Evolutionary conservation across 2,329 filamentous ascomycete species (phyloP), one percentile per base, ranked within the genome.

Genomic region (Pestalotiopsis sp.): DNA sequence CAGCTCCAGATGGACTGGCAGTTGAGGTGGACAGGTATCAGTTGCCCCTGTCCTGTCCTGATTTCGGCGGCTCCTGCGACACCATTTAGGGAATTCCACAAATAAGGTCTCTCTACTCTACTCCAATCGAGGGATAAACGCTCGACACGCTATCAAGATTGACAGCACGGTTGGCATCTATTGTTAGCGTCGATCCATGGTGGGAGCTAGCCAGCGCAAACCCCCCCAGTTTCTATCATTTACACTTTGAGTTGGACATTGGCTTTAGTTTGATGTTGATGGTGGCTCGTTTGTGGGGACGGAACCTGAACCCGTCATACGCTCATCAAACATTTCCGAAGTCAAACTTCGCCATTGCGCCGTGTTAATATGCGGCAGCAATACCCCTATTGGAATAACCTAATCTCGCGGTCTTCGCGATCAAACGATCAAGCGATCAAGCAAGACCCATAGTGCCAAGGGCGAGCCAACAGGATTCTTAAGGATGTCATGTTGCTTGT

Each of bases 161-260:
- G 67, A 68, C 63, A 62, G 67, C 67, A 68, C 64, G 59, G 56
- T 56, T 61, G 67, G 67, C 67, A 68, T 65, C 31, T 61, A 38
- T 56, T 60, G 36, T 58, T 68, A 68, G 67, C 63, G 67, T 41
- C 67, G 67, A 68, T 68, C 61, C 61, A 60, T 38, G 67, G 61
- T 64, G 41, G 20, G 3, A 66, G 45, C 64, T 66, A 58, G 45
- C 64, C 31, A 49, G 59, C 57, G n/a, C 61, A 52, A 38, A 5
- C 61, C 61, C 61, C 31, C 61, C 61, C 61, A 52, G 61, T 64
- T 64, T 57, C 27, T 39, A 11, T 58, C 39, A 27, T 38, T 36
- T 25, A 58, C 38, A 52, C n/a, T 52, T 59, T n/a, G n/a, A 49
- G 12, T 58, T 64, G 56, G 20, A 23, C 56, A n/a, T 64, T 31